Evolutionary conservation across 306 rosid genomes (phyloP).

Genomic region (Leucaena leucocephala): DNA sequence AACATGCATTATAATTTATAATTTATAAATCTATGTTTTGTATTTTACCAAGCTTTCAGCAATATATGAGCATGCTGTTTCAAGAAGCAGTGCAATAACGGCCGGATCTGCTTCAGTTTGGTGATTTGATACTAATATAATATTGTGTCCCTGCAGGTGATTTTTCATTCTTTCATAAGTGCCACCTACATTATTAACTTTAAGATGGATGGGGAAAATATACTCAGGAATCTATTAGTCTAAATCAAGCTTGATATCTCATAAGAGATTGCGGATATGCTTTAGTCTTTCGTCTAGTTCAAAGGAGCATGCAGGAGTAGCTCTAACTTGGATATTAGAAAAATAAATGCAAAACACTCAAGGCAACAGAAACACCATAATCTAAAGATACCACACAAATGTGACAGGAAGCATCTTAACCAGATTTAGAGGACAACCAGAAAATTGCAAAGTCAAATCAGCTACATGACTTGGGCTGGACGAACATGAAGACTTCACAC

Average conservation of each 20-base stretch:
- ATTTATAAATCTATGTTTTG: neutral
- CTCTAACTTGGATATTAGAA: neutral
- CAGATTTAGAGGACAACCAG: constrained; percentile 24
- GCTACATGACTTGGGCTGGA: constrained; percentile 4
- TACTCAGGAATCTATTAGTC: constrained; percentile 25
- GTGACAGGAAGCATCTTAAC: constrained; percentile 39
- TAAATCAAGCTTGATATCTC: constrained; percentile 33
- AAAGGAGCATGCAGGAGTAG: constrained; percentile 30
- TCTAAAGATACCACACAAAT: constrained; percentile 31
- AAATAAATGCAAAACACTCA: constrained; percentile 3
- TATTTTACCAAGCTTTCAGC: constrained; percentile 78
- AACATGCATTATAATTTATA: constrained; percentile 17
- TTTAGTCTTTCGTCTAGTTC: constrained; percentile 17
- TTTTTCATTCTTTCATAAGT: constrained; percentile 33
- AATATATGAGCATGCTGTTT: constrained; percentile 62
- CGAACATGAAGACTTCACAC: neutral
- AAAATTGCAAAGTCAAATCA: constrained; percentile 30
- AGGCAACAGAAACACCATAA: constrained; percentile 34
- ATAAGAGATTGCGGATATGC: constrained; percentile 25
- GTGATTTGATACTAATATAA: constrained; percentile 94
- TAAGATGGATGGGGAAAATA: constrained; percentile 13
- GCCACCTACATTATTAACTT: constrained; percentile 33
- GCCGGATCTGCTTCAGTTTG: constrained; percentile 99
- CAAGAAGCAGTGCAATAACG: constrained; percentile 83
- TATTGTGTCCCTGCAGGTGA: constrained; percentile 87